Evolutionary conservation across 192 early-diverging fungal species (phyloP), one percentile per base, ranked within the genome.

Genomic region (Backusella macrospora): DNA sequence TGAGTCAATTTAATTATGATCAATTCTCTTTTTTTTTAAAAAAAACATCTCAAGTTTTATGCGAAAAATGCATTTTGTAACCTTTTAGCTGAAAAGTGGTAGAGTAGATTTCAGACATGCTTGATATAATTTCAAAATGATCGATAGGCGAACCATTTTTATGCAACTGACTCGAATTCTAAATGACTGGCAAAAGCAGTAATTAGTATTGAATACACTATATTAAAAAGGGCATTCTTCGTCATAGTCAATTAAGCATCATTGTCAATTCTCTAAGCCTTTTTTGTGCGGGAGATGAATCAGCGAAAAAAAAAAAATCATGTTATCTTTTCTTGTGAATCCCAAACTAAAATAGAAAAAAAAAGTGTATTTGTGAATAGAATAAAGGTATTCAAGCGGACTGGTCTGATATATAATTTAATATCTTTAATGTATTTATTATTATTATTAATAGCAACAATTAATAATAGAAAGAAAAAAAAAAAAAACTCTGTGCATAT

Each of bases 211-310:
- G n/a, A n/a, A n/a, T n/a, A n/a, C n/a, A n/a, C n/a, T n/a, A 34
- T 59, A 59, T 26, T 59, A 59, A 3, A 26, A 4, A 23, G 4
- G 10, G 9, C 12, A 59, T 59, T 59, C 23, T 26, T 26, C 52
- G 26, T 59, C 4, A 18, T 52, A 23, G 52, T 10, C 21, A 59
- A 59, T 59, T 21, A 21, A 55, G 18, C 52, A 59, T 59, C 49
- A 52, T 52, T 52, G 49, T 52, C 49, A 52, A 52, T 59, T 13
- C 8, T 59, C 52, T 59, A 59, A 59, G 52, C 52, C 52, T 59
- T 59, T 59, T 59, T 59, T 23, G 52, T 23, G 52, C 52, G 52
- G 52, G 26, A 26, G 52, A 59, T 59, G 26, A 23, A 59, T 26
- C 26, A 59, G 21, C 26, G 26, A 59, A 59, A 59, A 59, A 52